phyloP scores from a whole-genome alignment of 768 basidiomycete species.

The Mycena haematopus region DNA sequence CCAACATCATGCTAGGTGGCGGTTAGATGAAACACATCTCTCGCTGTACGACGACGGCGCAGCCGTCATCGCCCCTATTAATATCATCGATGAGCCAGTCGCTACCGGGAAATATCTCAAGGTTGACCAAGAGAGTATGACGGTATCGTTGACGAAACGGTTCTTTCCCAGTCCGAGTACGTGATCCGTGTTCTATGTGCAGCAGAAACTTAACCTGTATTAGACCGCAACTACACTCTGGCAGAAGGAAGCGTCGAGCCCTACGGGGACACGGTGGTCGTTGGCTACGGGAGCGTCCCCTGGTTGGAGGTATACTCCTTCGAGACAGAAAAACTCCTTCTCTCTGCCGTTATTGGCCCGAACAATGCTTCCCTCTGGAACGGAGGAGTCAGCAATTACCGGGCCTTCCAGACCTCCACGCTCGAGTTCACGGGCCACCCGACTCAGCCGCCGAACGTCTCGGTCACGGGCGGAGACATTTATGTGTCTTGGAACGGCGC shows the following conservation, averaged over 20 bases:
- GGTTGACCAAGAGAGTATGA: constrained; percentile 19
- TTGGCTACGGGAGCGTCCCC: constrained; percentile 17
- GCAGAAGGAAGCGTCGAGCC: constrained; percentile 19
- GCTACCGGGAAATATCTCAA: constrained; percentile 22
- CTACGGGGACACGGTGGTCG: constrained; percentile 17
- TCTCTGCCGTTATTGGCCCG: constrained; percentile 25
- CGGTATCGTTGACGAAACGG: constrained; percentile 11
- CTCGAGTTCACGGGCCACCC: constrained; percentile 27
- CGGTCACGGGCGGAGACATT: constrained; percentile 10
- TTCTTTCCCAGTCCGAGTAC: constrained; percentile 19
- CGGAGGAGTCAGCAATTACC: constrained; percentile 16
- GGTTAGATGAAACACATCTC: constrained; percentile 12
- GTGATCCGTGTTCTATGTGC: background rate
- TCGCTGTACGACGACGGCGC: constrained; percentile 27
- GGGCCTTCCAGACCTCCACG: constrained; percentile 17
- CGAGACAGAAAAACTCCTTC: constrained; percentile 3
- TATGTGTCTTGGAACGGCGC: constrained; percentile 33
- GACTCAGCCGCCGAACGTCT: constrained; percentile 18
- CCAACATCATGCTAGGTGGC: constrained; percentile 33
- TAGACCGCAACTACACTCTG: constrained; percentile 5
- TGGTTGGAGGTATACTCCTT: constrained; percentile 13
- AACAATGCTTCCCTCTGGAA: constrained; percentile 21
- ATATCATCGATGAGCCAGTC: constrained; percentile 13
- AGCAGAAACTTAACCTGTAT: too few relatives aligned
- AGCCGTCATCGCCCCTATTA: background rate